phyloP scores from a whole-genome alignment of 129 eudicot species.

The Pseudognaphalium luteoalbum region DNA sequence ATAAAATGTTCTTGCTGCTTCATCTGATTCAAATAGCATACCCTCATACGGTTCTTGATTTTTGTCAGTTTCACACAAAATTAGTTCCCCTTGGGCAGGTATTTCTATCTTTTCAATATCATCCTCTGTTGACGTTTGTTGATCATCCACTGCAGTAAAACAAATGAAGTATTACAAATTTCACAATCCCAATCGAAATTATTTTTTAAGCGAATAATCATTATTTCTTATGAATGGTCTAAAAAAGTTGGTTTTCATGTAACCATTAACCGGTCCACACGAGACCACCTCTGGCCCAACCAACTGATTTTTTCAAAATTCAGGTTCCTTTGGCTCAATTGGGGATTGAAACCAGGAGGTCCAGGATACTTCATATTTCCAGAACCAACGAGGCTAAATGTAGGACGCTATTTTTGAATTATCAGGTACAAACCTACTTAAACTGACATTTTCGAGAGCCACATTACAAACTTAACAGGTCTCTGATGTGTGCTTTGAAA shows the following conservation, averaged over 20 bases:
- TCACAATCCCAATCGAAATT: too few relatives aligned
- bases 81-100: slow-evolving; percentile 9
- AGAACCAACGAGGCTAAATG: too few relatives aligned
- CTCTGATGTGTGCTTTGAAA: slow-evolving; percentile 1
- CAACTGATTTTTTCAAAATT: too few relatives aligned
- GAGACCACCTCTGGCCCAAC: too few relatives aligned
- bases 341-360: too few relatives aligned
- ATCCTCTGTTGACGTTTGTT: slow-evolving; percentile 33
- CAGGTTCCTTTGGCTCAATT: too few relatives aligned
- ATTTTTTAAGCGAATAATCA: neutral
- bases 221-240: neutral
- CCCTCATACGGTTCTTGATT: slow-evolving; percentile 58
- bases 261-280: too few relatives aligned
- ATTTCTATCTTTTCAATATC: slow-evolving; percentile 24
- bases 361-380: too few relatives aligned
- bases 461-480: slow-evolving; percentile 7
- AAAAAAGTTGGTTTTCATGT: neutral
- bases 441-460: too few relatives aligned
- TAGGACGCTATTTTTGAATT: too few relatives aligned
- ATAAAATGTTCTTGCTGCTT: slow-evolving; percentile 60
- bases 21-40: slow-evolving; percentile 68
- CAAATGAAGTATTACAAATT: neutral
- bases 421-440: too few relatives aligned
- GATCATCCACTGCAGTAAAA: slow-evolving; percentile 21
- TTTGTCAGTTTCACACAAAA: slow-evolving; percentile 28